Conservation (phyloP, 129 eudicot species). For the Heracleum sosnowskyi region DNA sequence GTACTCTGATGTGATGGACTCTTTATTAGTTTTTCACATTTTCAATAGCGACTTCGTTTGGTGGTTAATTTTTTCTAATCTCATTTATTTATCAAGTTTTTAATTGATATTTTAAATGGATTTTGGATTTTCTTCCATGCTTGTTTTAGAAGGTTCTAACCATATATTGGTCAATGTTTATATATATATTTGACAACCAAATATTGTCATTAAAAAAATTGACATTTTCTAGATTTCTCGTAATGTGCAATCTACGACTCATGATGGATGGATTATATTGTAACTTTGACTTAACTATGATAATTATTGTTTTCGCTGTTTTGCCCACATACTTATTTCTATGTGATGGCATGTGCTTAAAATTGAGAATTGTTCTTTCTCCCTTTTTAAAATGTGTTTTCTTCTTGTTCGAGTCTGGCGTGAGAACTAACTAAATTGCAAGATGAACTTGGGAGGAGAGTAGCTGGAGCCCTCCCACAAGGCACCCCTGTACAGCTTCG, state of each 20-base stretch:
- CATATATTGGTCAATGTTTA: constrained; percentile 5
- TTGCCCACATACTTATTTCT: neutral
- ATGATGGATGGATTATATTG: neutral
- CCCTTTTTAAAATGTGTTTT: neutral
- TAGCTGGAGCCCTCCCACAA: no score
- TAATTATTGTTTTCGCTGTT: neutral
- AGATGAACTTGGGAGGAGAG: no score
- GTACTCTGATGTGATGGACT: constrained; percentile 21
- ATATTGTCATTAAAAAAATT: neutral
- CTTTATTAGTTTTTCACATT: neutral
- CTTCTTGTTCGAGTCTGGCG: no score
- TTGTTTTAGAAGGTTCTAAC: constrained; percentile 76
- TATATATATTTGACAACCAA: neutral
- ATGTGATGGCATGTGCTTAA: neutral
- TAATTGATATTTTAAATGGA: constrained; percentile 30
- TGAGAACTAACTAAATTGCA: no score
- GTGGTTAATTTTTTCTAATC: neutral
- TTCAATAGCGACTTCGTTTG: neutral
- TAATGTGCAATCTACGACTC: neutral
- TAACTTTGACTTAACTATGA: neutral
- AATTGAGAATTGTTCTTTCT: neutral
- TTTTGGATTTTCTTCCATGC: constrained; percentile 94
- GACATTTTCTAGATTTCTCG: neutral
- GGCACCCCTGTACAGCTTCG: no score
- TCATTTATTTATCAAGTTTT: neutral